These are phyloP conservation scores for Chaetomiaceae sp. DNA, from an alignment of 2,329 filamentous ascomycete genomes.

Conservation along the genomic window DNA sequence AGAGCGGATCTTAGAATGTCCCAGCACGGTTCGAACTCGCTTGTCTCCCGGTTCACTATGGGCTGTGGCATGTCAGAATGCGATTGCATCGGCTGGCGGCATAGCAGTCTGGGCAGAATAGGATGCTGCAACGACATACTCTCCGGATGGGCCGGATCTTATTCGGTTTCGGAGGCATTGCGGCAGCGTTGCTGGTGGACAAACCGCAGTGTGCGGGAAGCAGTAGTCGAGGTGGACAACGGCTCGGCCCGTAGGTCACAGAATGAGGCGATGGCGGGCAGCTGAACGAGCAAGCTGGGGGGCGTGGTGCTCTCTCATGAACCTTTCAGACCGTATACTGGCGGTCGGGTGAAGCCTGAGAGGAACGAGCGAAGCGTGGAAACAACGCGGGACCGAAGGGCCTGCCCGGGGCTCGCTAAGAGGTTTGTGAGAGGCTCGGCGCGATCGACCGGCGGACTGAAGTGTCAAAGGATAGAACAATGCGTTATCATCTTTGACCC, in stretches of 20 bases:
- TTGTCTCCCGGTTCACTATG: constrained; percentile 41
- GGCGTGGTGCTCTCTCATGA: too few species aligned
- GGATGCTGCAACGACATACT: constrained; percentile 9
- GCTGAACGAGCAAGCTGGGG: too few species aligned
- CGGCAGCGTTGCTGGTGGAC: neutral
- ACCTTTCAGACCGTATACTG: too few species aligned
- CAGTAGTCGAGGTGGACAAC: neutral
- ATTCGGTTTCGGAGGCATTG: constrained; percentile 19
- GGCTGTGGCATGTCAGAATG: constrained; percentile 20
- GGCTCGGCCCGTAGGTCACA: too few species aligned
- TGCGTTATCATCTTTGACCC: constrained; percentile 3
- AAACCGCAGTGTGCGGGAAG: too few species aligned
- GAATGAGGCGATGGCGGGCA: too few species aligned
- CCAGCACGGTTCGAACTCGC: constrained; percentile 88
- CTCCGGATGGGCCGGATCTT: constrained; percentile 20
- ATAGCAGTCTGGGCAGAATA: neutral
- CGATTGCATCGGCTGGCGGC: neutral
- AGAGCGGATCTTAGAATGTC: constrained; percentile 68
- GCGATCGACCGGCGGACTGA: neutral
- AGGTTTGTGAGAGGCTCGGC: neutral
- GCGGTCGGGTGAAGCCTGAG: too few species aligned
- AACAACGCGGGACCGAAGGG: too few species aligned
- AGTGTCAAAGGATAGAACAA: constrained; percentile 3
- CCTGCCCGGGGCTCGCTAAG: neutral
- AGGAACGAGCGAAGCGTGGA: too few species aligned